phyloP scores from a whole-genome alignment of 768 basidiomycete species.

The Russula vinacea region DNA sequence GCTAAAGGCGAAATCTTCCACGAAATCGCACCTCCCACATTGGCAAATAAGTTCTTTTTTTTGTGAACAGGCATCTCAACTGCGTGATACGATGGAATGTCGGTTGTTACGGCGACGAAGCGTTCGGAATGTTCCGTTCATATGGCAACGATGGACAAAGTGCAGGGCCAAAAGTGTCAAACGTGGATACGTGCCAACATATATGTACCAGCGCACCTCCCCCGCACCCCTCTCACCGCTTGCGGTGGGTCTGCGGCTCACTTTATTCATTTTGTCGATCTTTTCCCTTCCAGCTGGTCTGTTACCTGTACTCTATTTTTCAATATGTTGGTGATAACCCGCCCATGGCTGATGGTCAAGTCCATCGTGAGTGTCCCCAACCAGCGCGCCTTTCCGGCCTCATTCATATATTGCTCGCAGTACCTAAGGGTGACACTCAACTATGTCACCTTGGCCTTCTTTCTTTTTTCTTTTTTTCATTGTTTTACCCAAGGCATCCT shows the following conservation, averaged over 20 bases:
- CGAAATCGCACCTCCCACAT: too few relatives aligned
- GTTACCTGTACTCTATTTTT: background rate
- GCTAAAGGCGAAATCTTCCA: too few relatives aligned
- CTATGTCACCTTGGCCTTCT: constrained; percentile 42
- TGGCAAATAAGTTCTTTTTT: too few relatives aligned
- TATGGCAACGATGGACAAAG: too few relatives aligned
- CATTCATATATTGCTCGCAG: constrained; percentile 22
- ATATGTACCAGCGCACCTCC: background rate
- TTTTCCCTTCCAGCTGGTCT: constrained; percentile 21
- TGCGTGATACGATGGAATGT: too few relatives aligned
- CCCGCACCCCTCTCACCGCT: background rate
- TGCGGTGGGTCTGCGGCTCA: background rate
- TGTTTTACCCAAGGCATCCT: constrained; percentile 53
- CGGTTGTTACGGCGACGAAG: too few relatives aligned
- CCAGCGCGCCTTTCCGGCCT: background rate
- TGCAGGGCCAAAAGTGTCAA: too few relatives aligned
- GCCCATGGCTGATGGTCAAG: constrained; percentile 3
- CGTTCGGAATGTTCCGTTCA: too few relatives aligned
- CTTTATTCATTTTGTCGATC: background rate
- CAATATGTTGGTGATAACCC: constrained; percentile 2
- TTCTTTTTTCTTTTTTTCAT: constrained; percentile 49
- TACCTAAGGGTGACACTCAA: constrained; percentile 37
- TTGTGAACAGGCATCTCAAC: too few relatives aligned
- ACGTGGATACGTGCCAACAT: background rate
- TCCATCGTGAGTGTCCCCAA: constrained; percentile 11